A percentile compares a stretch with the other conserved stretches of the same genome.
These are phyloP conservation scores for Leccinum variabile DNA, from an alignment of 1,284 basidiomycete species.

Conservation along the genomic window DNA sequence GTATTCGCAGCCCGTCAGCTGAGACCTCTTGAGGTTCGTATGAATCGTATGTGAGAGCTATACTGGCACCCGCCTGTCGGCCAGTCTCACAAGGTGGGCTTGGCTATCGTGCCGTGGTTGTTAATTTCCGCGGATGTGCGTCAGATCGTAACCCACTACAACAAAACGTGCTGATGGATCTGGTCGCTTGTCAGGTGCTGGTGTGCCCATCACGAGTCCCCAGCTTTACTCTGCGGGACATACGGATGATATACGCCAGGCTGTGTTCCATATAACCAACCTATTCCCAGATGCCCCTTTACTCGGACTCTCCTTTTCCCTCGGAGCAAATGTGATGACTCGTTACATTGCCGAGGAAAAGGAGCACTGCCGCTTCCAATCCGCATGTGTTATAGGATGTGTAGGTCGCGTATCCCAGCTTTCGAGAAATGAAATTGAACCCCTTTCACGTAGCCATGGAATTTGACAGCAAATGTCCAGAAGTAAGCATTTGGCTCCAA, in stretches of 20 bases:
- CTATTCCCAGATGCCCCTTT: slow-evolving; percentile 81
- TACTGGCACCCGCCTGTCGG: slow-evolving; percentile 70
- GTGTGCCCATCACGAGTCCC: slow-evolving; percentile 76
- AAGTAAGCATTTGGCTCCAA: slow-evolving; percentile 42
- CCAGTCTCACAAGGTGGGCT: slow-evolving; percentile 75
- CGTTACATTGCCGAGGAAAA: slow-evolving; percentile 90
- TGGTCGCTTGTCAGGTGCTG: slow-evolving; percentile 57
- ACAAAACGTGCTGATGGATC: slow-evolving; percentile 14
- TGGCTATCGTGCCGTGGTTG: slow-evolving; percentile 85
- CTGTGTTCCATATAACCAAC: slow-evolving; percentile 74
- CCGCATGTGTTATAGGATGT: slow-evolving; percentile 80
- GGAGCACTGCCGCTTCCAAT: slow-evolving; percentile 68
- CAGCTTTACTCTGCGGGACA: slow-evolving; percentile 87
- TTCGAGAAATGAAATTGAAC: slow-evolving; percentile 15
- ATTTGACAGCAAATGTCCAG: slow-evolving; percentile 60
- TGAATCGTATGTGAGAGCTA: slow-evolving; percentile 85
- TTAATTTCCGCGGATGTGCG: slow-evolving; percentile 91
- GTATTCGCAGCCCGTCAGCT: slow-evolving; percentile 5
- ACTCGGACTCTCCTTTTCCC: slow-evolving; percentile 88
- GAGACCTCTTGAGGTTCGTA: slow-evolving; percentile 63
- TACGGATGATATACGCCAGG: slow-evolving; percentile 84
- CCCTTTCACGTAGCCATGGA: slow-evolving; percentile 63
- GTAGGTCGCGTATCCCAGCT: slow-evolving; percentile 43
- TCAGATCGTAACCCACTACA: slow-evolving; percentile 21
- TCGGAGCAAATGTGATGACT: slow-evolving; percentile 92